Evolutionary conservation across 768 basidiomycete species (phyloP), one percentile per base, ranked within the genome.

Genomic region (Termitomyces sp.): DNA sequence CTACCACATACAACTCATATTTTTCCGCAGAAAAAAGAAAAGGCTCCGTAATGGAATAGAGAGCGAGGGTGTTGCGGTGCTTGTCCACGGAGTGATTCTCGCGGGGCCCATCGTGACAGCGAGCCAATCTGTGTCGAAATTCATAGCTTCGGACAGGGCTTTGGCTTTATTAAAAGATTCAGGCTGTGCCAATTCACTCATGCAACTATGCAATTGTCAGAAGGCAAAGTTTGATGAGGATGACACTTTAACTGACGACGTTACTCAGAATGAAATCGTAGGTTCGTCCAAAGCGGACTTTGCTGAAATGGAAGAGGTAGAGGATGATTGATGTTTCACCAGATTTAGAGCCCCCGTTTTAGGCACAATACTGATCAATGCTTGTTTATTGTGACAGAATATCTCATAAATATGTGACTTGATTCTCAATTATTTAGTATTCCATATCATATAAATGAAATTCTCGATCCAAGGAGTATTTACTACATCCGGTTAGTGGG

Each of bases 61-160:
- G 34, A 60, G 55, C 10, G 81, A 84, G 33, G 80, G 82, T 20
- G 72, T 87, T 47, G 75, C 78, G 0, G 80, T 89, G 34, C 54
- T 82, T 36, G 80, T 88, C 18, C 90, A 92, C 62, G 85, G 75
- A 13, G 65, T 65, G 6, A 69, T 74, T 6, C 70, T 91, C 31
- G 79, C 75, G 2, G 87, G 86, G 0, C 88, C 90, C 3, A 75
- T 90, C 33, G 72, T 82, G 12, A 83, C 83, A 10, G 62, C 73
- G 6, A 89, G 83, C 59, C 69, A 77, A 36, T 75, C 77, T 1
- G 74, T 88, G n/a, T 85, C 87, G 4, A 88, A 85, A 65, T 85
- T 84, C 29, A 76, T 85, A 46, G 88, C 84, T 2, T 79, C 88
- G 2, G 86, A 88, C 66, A 73, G 78, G 26, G 87, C 88, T 0